Percentiles rank a stretch among this genome's conserved stretches.
Evolutionary conservation across 2,329 filamentous ascomycete genomes (phyloP).

Genomic region (Passalora sequoiae): DNA sequence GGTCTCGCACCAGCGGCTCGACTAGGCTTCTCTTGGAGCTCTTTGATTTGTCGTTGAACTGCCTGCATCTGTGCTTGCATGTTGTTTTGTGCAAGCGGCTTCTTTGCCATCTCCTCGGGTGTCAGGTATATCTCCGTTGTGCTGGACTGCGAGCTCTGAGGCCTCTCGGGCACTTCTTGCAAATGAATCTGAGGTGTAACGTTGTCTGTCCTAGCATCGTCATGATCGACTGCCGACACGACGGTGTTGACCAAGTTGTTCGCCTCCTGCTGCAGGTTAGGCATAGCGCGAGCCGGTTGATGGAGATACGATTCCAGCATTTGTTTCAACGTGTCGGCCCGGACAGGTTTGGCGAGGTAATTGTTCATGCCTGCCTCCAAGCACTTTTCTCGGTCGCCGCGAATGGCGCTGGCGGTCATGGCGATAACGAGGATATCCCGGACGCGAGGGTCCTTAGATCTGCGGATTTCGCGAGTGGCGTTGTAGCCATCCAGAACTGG

Average conservation of each 20-base stretch:
- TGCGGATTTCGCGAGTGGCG: slow-evolving; percentile 75
- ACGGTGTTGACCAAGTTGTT: slow-evolving; percentile 40
- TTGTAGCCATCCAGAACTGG: slow-evolving; percentile 89
- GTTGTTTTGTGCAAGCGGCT: slow-evolving; percentile 15
- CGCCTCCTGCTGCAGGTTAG: slow-evolving; percentile 44
- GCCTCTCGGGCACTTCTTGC: slow-evolving; percentile 11
- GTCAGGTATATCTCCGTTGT: slow-evolving; percentile 27
- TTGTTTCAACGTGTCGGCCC: slow-evolving; percentile 76
- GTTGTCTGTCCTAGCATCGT: slow-evolving; percentile 9
- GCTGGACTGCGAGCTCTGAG: slow-evolving; percentile 15
- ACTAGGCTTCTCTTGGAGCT: slow-evolving; percentile 10
- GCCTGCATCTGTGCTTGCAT: slow-evolving; percentile 17
- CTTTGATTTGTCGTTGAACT: slow-evolving; percentile 17
- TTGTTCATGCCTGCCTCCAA: slow-evolving; percentile 97
- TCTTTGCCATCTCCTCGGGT: slow-evolving; percentile 28
- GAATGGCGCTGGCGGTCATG: slow-evolving; percentile 93
- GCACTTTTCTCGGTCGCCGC: slow-evolving; percentile 91
- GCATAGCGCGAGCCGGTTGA: slow-evolving; percentile 43
- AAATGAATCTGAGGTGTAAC: background rate
- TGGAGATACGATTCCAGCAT: slow-evolving; percentile 67
- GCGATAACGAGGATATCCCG: slow-evolving; percentile 86
- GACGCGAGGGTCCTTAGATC: slow-evolving; percentile 69
- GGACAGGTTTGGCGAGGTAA: slow-evolving; percentile 92
- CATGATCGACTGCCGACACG: slow-evolving; percentile 21
- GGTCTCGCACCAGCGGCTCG: slow-evolving; percentile 1